Base-by-base conservation (phyloP, 169 alveolate species). In the Theileria equi region DNA sequence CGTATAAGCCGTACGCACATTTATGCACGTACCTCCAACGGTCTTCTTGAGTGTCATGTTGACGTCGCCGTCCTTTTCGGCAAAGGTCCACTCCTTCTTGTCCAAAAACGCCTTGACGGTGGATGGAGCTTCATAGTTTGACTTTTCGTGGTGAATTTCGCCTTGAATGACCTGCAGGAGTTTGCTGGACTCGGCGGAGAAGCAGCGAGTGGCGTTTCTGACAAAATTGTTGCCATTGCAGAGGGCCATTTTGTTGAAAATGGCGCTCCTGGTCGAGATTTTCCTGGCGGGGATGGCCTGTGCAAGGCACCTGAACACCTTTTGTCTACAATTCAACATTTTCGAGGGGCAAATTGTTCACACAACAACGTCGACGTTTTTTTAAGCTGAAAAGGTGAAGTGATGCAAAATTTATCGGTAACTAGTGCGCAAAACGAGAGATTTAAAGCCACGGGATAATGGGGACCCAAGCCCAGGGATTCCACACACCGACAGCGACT, bases 61-160 rank as follows among this genome's bases (percentile, higher is more conserved):
- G 41, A 90, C 87, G 76, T 90, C 92, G 25, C 91, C 92, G 35
- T 88, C 92, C 58, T 78, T 86, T 58, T 90, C 94, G 21, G 67
- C 83, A 40, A 84, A 81, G 53, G 78, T 84, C 94, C 94, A 90
- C 19, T 83, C 92, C 49, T 44, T 54, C 48, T 74, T 81, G 52
- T 79, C 85, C 58, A 87, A 48, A 77, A 77, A 87, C 50, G 80
- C 71, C 66, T 87, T 87, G 53, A 87, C 76, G 52, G 50, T 70
- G 44, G 82, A 80, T 23, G 92, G 92, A 32, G 90, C 68, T 48
- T 87, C 92, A 71, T 87, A 87, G 61, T 87, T 87, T 16, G 92
- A 79, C 29, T 78, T 87, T 67, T 87, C 92, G 63, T 87, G 92
- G 35, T 81, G 89, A 34, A 87, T 84, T 40, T 87, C 92, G 36